A percentile compares a stretch with the other conserved stretches of the same genome.
Conservation (phyloP, 495 filamentous ascomycete genomes). For the Halenospora varia region DNA sequence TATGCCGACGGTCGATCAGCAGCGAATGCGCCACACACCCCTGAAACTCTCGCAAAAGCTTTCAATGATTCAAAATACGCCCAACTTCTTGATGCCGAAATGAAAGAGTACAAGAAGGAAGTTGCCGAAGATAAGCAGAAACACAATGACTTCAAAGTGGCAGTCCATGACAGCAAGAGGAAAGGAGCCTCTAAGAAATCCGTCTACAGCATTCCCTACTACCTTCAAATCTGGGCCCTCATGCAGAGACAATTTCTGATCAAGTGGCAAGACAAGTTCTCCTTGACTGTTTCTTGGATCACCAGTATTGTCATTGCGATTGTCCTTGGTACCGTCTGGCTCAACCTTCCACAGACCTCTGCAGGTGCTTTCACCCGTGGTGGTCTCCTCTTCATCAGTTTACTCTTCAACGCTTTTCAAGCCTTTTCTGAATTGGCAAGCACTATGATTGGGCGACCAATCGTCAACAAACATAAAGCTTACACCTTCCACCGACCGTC, state of each 20-base stretch:
- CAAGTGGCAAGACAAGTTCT: constrained; percentile 81
- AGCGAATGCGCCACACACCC: constrained; percentile 60
- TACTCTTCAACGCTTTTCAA: constrained; percentile 78
- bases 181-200: constrained; percentile 61
- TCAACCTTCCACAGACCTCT: constrained; percentile 63
- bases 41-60: constrained; percentile 59
- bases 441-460: constrained; percentile 65
- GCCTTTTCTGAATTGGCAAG: constrained; percentile 72
- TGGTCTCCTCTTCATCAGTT: constrained; percentile 62
- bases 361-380: constrained; percentile 52
- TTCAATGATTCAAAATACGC: constrained; percentile 62
- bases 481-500: constrained; percentile 83
- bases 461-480: constrained; percentile 78
- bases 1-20: constrained; percentile 60
- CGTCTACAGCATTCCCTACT: constrained; percentile 77
- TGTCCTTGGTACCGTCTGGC: constrained; percentile 73
- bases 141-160: constrained; percentile 72
- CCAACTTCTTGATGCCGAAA: constrained; percentile 55
- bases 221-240: constrained; percentile 74
- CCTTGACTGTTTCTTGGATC: constrained; percentile 69
- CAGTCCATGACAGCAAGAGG: constrained; percentile 72
- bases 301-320: constrained; percentile 73
- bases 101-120: constrained; percentile 58
- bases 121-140: constrained; percentile 58
- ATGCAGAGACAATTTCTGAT: constrained; percentile 80